These are phyloP conservation scores for Aureobasidium sp. DNA, from an alignment of 2,329 filamentous ascomycete species.

Conservation along the genomic window DNA sequence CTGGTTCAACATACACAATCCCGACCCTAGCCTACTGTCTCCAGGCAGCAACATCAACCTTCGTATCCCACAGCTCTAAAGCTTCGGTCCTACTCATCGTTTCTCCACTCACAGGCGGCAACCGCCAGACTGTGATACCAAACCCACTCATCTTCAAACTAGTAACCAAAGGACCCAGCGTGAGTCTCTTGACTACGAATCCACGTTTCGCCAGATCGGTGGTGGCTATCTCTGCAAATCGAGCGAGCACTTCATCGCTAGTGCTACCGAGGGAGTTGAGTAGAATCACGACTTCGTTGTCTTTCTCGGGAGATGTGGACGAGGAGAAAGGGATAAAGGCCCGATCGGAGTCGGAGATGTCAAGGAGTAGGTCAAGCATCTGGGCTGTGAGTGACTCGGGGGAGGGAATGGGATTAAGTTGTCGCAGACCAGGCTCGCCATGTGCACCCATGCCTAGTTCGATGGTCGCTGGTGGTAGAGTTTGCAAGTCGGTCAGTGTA, in stretches of 20 bases:
- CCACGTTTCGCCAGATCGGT: conserved; percentile 33
- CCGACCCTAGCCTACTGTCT: conserved; percentile 29
- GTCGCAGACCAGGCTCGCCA: conserved; percentile 69
- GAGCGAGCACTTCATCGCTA: conserved; percentile 38
- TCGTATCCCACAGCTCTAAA: conserved; percentile 38
- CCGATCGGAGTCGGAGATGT: conserved; percentile 36
- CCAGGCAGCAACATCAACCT: conserved; percentile 40
- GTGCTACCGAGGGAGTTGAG: conserved; percentile 41
- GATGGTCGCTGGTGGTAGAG: conserved; percentile 56
- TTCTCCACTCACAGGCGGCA: conserved; percentile 34
- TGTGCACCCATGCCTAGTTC: conserved; percentile 75
- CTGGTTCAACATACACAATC: too few relatives aligned
- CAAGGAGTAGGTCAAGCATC: conserved; percentile 40
- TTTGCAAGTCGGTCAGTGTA: conserved; percentile 67
- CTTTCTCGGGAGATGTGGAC: conserved; percentile 18
- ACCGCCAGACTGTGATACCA: conserved; percentile 41
- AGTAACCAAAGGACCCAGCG: conserved; percentile 39
- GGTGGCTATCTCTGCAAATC: conserved; percentile 38
- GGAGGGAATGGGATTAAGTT: conserved; percentile 53
- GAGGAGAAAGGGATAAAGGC: conserved; percentile 40
- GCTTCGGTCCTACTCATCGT: conserved; percentile 31
- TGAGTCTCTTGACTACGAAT: conserved; percentile 37
- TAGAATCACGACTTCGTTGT: conserved; percentile 38
- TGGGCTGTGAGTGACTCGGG: conserved; percentile 36
- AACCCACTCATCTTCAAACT: conserved; percentile 43